These are phyloP conservation scores for Colletotrichum noveboracense DNA, from an alignment of 2,329 filamentous ascomycete species.

Conservation along the genomic window DNA sequence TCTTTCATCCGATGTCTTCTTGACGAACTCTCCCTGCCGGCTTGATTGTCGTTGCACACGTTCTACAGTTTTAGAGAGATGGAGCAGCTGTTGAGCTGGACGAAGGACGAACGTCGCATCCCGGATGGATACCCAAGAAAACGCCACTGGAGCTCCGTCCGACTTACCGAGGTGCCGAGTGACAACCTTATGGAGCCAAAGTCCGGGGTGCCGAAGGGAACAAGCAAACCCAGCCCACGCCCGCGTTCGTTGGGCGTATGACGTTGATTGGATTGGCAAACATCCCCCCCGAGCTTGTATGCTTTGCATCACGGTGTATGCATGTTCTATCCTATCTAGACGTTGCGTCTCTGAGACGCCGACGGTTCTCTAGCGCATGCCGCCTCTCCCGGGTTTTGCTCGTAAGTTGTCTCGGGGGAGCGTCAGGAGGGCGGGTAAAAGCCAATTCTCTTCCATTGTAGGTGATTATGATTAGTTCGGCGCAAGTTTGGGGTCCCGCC, in stretches of 20 bases:
- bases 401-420: conserved; percentile 6
- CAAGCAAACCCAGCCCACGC: neutral
- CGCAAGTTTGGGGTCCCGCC: too few relatives aligned
- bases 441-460: neutral
- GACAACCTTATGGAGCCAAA: neutral
- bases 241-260: neutral
- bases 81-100: neutral
- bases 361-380: neutral
- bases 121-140: neutral
- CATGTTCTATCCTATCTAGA: neutral
- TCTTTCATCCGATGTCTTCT: neutral
- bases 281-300: neutral
- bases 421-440: neutral
- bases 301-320: neutral
- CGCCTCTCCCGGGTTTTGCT: conserved; percentile 17
- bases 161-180: neutral
- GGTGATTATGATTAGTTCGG: too few relatives aligned
- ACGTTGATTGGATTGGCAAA: neutral
- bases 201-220: too few relatives aligned
- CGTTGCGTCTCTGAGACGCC: neutral
- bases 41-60: neutral
- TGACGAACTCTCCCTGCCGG: too few relatives aligned
- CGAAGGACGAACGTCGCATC: neutral
- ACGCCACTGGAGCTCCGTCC: neutral
- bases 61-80: too few relatives aligned